These are phyloP conservation scores for Aspergillus affinis DNA, from an alignment of 495 filamentous ascomycete species.

Conservation along the genomic window DNA sequence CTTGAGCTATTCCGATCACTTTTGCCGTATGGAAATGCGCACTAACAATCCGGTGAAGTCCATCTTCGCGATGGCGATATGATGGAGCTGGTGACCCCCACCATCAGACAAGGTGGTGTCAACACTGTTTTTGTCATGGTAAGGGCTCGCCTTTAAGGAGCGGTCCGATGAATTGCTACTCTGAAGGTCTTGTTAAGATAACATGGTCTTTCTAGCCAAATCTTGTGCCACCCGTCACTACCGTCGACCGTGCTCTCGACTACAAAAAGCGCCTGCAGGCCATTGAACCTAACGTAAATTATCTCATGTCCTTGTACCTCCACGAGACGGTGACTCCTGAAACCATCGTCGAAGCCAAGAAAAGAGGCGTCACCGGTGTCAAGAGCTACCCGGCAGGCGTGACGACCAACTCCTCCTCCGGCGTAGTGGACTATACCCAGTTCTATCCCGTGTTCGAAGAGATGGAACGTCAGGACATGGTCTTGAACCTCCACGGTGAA, in stretches of 20 bases:
- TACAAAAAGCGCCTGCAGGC: conserved; percentile 67
- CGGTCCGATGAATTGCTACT: conserved; percentile 7
- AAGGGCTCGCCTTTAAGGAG: conserved; percentile 20
- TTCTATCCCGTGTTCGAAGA: conserved; percentile 79
- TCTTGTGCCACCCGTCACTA: conserved; percentile 72
- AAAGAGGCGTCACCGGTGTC: conserved; percentile 47
- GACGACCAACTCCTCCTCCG: conserved; percentile 83
- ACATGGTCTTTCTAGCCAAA: conserved; percentile 51
- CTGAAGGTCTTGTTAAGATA: conserved; percentile 3
- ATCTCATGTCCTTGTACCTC: conserved; percentile 88
- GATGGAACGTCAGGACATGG: conserved; percentile 67
- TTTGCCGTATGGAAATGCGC: neutral
- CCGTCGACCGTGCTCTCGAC: conserved; percentile 68
- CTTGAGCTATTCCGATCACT: neutral
- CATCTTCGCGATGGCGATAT: conserved; percentile 79
- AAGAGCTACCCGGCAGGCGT: conserved; percentile 65
- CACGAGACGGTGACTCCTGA: conserved; percentile 75
- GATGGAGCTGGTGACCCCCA: conserved; percentile 79
- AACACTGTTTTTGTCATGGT: conserved; percentile 85
- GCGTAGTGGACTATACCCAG: conserved; percentile 68
- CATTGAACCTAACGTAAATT: conserved; percentile 72
- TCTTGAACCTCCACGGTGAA: conserved; percentile 66
- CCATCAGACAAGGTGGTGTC: conserved; percentile 68
- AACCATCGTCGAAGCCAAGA: conserved; percentile 70
- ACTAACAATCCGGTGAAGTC: conserved; percentile 23